Base-by-base conservation (phyloP, 1,139 yeast species). In the Lodderomyces margitis region DNA sequence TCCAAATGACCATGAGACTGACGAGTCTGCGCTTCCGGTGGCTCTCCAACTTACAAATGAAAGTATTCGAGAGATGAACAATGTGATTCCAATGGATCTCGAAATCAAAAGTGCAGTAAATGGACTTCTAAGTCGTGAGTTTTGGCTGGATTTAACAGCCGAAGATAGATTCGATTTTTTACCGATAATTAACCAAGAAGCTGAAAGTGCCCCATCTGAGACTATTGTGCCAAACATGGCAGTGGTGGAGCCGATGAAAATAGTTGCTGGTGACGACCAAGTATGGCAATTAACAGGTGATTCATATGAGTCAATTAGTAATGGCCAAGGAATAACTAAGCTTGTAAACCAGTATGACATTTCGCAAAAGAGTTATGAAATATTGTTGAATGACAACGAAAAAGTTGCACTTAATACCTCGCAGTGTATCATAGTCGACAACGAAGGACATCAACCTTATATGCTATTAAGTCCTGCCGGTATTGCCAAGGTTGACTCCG, bases 361-460 rank as follows among this genome's bases (percentile, higher is more conserved):
- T 9, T 49, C 60, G 34, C 63, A 55, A 23, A 50, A 68, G 30
- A 40, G 50, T 1, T 44, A 56, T 17, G 40, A 47, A n/a, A 31
- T 54, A 1, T 52, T 46, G 3, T 15, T 19, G 16, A 28, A 28
- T 12, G 16, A 3, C 6, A 53, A 50, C 2, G 49, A 45, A 5
- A 37, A 15, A 8, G 66, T 66, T 0, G 41, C 45, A 2, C 55
- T 74, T 40, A 64, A 60, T 41, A 56, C 73, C 0, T 67, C 71
- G 9, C 74, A 74, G 39, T 71, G 78, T 46, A 69, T 74, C 12
- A 49, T 74, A 4, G 74, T 73, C 4, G 73, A 70, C 39, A 51
- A 65, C 23, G 58, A 56, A 1, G 49, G 47, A 4, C 61, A 58
- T 32, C 57, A 55, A n/a, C 76, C 78, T 2, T 74, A 73, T 41